Evolutionary conservation across 768 basidiomycete genomes (phyloP).

Genomic region (Suillus decipiens): DNA sequence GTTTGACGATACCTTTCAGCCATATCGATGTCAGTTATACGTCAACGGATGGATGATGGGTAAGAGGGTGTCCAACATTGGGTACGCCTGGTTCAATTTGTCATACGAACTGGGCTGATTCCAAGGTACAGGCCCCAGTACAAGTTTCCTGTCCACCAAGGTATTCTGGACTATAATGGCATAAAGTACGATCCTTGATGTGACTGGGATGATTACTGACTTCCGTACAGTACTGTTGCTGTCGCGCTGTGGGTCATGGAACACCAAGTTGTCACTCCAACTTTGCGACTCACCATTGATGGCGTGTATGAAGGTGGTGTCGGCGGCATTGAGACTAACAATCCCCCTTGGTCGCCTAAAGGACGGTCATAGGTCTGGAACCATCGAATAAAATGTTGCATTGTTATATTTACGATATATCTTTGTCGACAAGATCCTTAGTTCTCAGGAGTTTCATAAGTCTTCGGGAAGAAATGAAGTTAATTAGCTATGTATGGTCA

Average conservation of each 20-base stretch:
- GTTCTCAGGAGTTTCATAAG: too few relatives aligned
- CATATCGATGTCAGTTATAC: constrained; percentile 73
- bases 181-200: constrained; percentile 49
- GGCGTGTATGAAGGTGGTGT: constrained; percentile 66
- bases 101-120: constrained; percentile 6
- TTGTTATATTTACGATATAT: background rate
- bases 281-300: constrained; percentile 56
- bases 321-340: constrained; percentile 54
- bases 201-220: constrained; percentile 2
- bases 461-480: too few relatives aligned
- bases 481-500: too few relatives aligned
- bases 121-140: constrained; percentile 58
- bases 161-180: constrained; percentile 74
- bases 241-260: constrained; percentile 74
- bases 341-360: constrained; percentile 54
- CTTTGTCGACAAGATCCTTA: background rate
- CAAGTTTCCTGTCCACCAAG: constrained; percentile 83
- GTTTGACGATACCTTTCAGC: constrained; percentile 62
- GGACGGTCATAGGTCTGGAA: background rate
- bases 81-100: constrained; percentile 40
- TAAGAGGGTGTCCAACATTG: constrained; percentile 70
- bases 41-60: constrained; percentile 94
- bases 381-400: background rate
- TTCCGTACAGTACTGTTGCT: constrained; percentile 48
- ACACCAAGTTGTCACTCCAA: constrained; percentile 47